Base-by-base conservation (phyloP, 164 flowering plant species). In the Vitis labrusca region DNA sequence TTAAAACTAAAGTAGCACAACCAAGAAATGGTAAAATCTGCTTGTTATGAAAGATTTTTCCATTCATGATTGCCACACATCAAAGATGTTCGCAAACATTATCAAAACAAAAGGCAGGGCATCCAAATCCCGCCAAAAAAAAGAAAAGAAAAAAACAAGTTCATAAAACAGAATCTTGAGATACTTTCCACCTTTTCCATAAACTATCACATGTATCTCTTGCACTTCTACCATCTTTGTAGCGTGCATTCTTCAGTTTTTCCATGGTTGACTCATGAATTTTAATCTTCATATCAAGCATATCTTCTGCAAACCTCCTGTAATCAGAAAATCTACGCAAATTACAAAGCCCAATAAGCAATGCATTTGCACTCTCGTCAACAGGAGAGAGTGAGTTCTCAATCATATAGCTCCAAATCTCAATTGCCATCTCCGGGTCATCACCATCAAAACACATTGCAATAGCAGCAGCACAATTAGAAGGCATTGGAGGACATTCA, bases 351-450 rank as follows among this genome's bases (percentile, higher is more conserved):
- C 95, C 92, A 27, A 82, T 49, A 17, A 92, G 91, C 78, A 89
- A 71, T 10, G 73, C 87, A 77, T 85, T 90, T 50, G 90, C 81
- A 66, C 85, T 74, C 51, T 80, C 89, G 58, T 86, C 87, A 68
- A 82, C 56, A 17, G 90, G 95, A 37, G 48, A 63, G 10, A 85
- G 67, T 29, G 48, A 67, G 64, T 86, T 85, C 49, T 82, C 84
- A 16, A 77, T 62, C 86, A 90, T 84, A 73, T 72, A 88, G 53
- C 71, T 68, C 97, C 97, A 92, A 10, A 92, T 69, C 69, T 89
- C 89, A 23, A 81, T 63, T 9, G 86, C 95, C 52, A 68, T 68
- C 79, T 90, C 94, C 0, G 95, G 91, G 76, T 90, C 94, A 59
- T 89, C 90, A 14, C 73, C 69, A 5, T 86, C 84, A 59, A 88